These are phyloP conservation scores for Pythium utonaiense DNA, from an alignment of 352 stramenopile genomes.

Conservation along the genomic window DNA sequence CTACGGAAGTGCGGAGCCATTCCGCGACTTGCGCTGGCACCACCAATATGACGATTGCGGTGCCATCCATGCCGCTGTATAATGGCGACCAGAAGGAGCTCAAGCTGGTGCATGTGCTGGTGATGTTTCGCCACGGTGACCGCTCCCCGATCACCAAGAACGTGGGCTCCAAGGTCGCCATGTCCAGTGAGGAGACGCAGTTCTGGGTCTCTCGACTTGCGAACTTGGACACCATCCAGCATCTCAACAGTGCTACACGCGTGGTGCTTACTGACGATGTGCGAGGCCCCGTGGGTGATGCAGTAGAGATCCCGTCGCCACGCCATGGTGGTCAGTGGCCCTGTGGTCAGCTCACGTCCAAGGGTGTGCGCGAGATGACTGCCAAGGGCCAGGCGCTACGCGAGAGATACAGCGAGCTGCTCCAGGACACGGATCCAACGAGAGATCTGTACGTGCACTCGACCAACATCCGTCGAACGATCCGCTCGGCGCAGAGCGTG, in stretches of 20 bases:
- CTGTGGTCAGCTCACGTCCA: conserved; percentile 66
- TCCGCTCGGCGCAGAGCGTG: conserved; percentile 67
- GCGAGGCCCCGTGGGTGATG: not conserved
- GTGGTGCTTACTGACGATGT: conserved; percentile 26
- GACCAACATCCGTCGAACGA: conserved; percentile 75
- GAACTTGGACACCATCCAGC: conserved; percentile 35
- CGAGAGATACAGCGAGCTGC: conserved; percentile 35
- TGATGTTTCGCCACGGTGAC: conserved; percentile 76
- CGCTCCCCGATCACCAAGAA: conserved; percentile 67
- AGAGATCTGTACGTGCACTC: conserved; percentile 63
- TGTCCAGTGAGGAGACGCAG: conserved; percentile 42
- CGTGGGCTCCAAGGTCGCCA: conserved; percentile 39
- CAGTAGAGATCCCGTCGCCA: conserved; percentile 26
- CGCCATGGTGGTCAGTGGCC: conserved; percentile 64
- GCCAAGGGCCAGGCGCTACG: conserved; percentile 44
- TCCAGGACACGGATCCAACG: conserved; percentile 31
- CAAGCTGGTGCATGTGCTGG: conserved; percentile 56
- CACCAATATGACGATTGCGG: not conserved
- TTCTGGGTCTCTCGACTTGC: conserved; percentile 62
- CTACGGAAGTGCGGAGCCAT: not conserved
- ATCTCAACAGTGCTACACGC: conserved; percentile 44
- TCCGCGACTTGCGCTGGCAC: not conserved
- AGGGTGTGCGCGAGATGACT: conserved; percentile 64
- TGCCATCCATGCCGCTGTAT: not conserved
- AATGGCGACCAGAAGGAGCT: conserved; percentile 20